Evolutionary conservation across 345 rosid species (phyloP).

Genomic region (Eucalyptus sp.): DNA sequence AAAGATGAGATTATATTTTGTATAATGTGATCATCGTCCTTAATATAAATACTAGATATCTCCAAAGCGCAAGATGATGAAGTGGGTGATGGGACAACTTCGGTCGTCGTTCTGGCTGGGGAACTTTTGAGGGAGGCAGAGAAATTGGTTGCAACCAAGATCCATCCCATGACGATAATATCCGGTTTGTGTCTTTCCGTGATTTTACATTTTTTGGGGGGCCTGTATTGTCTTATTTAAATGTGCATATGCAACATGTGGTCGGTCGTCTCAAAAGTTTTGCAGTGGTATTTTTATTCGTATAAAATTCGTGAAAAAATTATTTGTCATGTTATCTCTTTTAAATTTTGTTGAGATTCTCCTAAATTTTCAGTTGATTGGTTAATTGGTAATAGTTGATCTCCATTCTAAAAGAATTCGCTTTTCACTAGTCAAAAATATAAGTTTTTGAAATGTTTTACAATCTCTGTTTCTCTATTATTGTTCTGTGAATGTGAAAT

Average conservation of each 20-base stretch:
- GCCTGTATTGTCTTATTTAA: background rate
- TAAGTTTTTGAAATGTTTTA: background rate
- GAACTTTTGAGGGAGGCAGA: conserved; percentile 96
- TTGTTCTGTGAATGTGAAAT: background rate
- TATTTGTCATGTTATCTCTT: background rate
- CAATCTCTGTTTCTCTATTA: background rate
- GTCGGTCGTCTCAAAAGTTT: background rate
- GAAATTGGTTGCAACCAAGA: conserved; percentile 78
- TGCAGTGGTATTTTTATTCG: background rate
- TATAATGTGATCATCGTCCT: background rate
- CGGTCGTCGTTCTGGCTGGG: conserved; percentile 96
- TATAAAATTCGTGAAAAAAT: background rate
- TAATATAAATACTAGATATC: conserved; percentile 39
- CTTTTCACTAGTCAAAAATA: background rate
- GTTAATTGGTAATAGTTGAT: background rate
- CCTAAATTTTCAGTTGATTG: background rate
- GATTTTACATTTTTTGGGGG: background rate
- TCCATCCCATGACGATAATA: conserved; percentile 95
- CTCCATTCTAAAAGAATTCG: background rate
- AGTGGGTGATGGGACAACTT: conserved; percentile 99
- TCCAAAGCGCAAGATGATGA: conserved; percentile 99
- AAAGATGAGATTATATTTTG: background rate
- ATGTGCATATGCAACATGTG: background rate
- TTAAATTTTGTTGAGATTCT: background rate
- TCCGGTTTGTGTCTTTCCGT: conserved; percentile 27